Evolutionary conservation across 306 rosid genomes (phyloP).

Genomic region (Prunus kanzakura): DNA sequence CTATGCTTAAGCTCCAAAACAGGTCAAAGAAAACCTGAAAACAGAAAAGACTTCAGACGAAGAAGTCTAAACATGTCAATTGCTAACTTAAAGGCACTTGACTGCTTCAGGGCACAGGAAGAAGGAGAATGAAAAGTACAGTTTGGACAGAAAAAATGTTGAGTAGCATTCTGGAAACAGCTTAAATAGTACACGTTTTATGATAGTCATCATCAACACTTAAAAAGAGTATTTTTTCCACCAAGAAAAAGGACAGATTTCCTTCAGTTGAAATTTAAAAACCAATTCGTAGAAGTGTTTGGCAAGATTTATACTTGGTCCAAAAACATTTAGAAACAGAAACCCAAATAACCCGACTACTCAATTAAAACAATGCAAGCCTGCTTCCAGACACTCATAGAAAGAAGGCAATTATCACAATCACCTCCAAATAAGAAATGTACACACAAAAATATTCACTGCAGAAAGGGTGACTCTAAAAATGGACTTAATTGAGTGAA

Average conservation of each 20-base stretch:
- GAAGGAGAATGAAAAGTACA: neutral
- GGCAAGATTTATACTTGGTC: neutral
- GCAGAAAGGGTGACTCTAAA: neutral
- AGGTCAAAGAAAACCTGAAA: neutral
- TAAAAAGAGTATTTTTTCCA: neutral
- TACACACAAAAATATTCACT: neutral
- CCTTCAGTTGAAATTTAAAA: neutral
- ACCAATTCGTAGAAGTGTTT: neutral
- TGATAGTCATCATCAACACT: no score
- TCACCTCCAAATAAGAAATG: neutral
- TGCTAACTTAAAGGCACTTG: neutral
- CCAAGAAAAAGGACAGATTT: neutral
- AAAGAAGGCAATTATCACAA: neutral
- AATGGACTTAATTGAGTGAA: neutral
- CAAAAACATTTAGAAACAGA: neutral
- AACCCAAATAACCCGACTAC: neutral
- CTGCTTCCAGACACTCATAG: neutral
- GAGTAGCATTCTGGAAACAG: neutral
- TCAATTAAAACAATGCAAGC: neutral
- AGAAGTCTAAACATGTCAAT: neutral
- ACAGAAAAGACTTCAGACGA: neutral
- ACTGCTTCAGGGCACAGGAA: neutral
- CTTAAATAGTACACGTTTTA: no score
- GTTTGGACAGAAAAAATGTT: neutral
- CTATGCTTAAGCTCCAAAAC: neutral